Conservation (phyloP, 495 filamentous ascomycete species). For the Astrocystis sublimbata region DNA sequence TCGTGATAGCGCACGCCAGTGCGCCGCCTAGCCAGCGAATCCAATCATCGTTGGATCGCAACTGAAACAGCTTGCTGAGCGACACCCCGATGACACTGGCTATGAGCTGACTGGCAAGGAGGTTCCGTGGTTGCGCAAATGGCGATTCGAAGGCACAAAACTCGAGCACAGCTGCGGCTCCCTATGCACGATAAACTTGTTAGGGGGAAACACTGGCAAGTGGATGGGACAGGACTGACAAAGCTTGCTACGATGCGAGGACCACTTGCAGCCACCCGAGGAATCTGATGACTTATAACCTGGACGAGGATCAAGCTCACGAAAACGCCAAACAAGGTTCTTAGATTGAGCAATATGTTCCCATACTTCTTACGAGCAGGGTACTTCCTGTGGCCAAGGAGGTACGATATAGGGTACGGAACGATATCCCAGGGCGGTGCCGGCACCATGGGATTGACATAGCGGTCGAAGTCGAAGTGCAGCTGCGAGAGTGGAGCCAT, state of each 20-base stretch:
- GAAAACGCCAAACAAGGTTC: constrained; percentile 58
- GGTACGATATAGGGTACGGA: constrained; percentile 49
- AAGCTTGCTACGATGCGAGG: constrained; percentile 17
- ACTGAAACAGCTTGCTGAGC: constrained; percentile 71
- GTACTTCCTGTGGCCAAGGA: constrained; percentile 52
- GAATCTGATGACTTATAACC: constrained; percentile 17
- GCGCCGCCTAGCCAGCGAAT: constrained; percentile 69
- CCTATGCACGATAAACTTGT: too few relatives aligned
- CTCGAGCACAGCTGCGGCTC: constrained; percentile 74
- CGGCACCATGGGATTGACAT: constrained; percentile 63
- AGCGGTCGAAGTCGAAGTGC: constrained; percentile 67
- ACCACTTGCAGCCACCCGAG: constrained; percentile 8
- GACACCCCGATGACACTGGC: constrained; percentile 65
- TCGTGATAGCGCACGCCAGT: constrained; percentile 68
- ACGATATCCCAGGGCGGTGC: constrained; percentile 46
- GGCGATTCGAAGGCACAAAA: constrained; percentile 78
- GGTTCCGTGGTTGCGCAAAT: constrained; percentile 79
- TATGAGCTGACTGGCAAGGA: constrained; percentile 70
- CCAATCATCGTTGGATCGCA: constrained; percentile 53
- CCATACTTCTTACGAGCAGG: constrained; percentile 39
- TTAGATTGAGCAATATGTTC: constrained; percentile 51
- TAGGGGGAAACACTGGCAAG: too few relatives aligned
- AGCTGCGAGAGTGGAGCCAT: constrained; percentile 26
- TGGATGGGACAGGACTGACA: constrained; percentile 10
- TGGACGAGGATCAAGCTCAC: constrained; percentile 34